Conservation (phyloP, 164 flowering plant genomes). For the Sedum album region DNA sequence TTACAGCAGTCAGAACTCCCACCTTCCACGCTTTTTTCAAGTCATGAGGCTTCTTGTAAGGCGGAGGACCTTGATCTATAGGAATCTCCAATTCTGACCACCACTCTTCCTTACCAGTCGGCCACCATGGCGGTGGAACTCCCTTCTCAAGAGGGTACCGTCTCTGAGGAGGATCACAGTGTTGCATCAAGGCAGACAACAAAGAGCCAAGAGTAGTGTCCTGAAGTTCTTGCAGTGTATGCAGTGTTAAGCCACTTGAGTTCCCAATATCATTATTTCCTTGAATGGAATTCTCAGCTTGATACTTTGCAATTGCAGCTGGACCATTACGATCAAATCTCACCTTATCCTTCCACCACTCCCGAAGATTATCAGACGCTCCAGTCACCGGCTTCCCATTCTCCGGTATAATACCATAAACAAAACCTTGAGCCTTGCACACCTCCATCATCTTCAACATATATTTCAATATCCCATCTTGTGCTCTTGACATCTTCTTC, state of each 20-base stretch:
- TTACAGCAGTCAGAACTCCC: slow-evolving; percentile 13
- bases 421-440: slow-evolving; percentile 14
- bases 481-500: slow-evolving; percentile 15
- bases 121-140: slow-evolving; percentile 3
- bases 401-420: slow-evolving; percentile 14
- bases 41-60: slow-evolving; percentile 15
- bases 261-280: not conserved
- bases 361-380: slow-evolving; percentile 13
- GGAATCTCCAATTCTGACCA: slow-evolving; percentile 11
- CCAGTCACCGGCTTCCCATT: slow-evolving; percentile 20
- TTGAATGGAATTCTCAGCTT: slow-evolving; percentile 8
- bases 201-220: slow-evolving; percentile 13
- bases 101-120: slow-evolving; percentile 11
- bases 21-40: slow-evolving; percentile 9
- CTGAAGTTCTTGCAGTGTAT: slow-evolving; percentile 14
- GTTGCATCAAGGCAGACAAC: slow-evolving; percentile 3
- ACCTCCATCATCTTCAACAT: slow-evolving; percentile 16
- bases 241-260: not conserved
- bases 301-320: slow-evolving; percentile 11
- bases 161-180: slow-evolving; percentile 4
- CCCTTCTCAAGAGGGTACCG: not conserved
- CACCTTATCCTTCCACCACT: slow-evolving; percentile 16
- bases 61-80: slow-evolving; percentile 7
- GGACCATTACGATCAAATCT: slow-evolving; percentile 14
- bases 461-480: slow-evolving; percentile 15